Base-by-base conservation (phyloP, 441 rosid species). In the Arabidopsis hybrid region DNA sequence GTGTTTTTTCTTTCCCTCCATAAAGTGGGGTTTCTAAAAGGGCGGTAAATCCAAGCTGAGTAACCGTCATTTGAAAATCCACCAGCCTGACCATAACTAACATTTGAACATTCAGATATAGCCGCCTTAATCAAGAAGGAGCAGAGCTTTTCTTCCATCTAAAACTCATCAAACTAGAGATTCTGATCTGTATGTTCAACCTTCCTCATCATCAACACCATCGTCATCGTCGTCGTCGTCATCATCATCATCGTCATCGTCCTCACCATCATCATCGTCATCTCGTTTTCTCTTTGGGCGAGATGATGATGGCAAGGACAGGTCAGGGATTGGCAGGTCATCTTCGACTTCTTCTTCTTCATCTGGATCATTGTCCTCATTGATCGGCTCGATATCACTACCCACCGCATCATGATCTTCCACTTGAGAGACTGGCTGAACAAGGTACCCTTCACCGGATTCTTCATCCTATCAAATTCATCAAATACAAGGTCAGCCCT, bases 321-420 rank as follows among this genome's bases (percentile, higher is more conserved):
- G 74, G 52, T 84, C 78, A 60, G 69, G 80, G 43, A 79, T 88
- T 21, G 80, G 84, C 2, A 82, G 82, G 29, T 81, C 84, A 35
- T 78, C 84, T 31, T 83, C 89, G 4, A 76, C 92, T 60, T 85
- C 89, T 67, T 83, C 92, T 56, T 81, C 87, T 9, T 73, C 92
- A 29, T 80, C 88, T 16, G 56, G 73, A 58, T 82, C 85, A 0
- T 72, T 85, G 58, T 79, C 91, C 8, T 79, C 90, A 12, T 85
- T 77, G 47, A 76, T 84, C 0, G 77, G 72, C 17, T 88, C 89
- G 60, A 80, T 66, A 61, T 83, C 87, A 70, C 83, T 78, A 46
- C 73, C 86, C 62, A 78, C 84, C 35, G 65, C 83, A 56, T 80
- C 90, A 56, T 75, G 85, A 66, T 79, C 88, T 69, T 80, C 85